phyloP scores from a whole-genome alignment of 352 stramenopile species.

The Pythium plurisporium region DNA sequence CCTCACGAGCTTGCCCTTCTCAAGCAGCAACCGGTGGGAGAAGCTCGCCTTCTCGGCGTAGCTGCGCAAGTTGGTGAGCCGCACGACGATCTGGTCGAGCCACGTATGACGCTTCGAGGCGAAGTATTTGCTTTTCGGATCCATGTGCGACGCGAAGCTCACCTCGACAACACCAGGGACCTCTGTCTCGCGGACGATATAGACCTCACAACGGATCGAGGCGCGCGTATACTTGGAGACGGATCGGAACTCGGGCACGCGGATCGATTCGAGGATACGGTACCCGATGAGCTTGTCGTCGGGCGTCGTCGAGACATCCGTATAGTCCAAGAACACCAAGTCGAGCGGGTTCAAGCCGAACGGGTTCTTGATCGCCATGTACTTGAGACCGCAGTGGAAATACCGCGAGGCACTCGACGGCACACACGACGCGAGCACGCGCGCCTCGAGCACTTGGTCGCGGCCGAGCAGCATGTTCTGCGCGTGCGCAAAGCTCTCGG shows the following conservation, averaged over 20 bases:
- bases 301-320: constrained; percentile 60
- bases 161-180: constrained; percentile 72
- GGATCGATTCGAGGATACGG: constrained; percentile 79
- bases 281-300: constrained; percentile 64
- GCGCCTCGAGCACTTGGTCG: constrained; percentile 64
- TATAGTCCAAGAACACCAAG: constrained; percentile 83
- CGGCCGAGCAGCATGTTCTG: constrained; percentile 57
- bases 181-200: constrained; percentile 67
- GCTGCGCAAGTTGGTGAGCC: constrained; percentile 52
- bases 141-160: constrained; percentile 76
- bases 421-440: constrained; percentile 62
- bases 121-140: constrained; percentile 76
- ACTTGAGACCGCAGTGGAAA: constrained; percentile 84
- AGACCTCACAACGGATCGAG: constrained; percentile 78
- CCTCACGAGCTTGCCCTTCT: constrained; percentile 38
- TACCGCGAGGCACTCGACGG: constrained; percentile 48
- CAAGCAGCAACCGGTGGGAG: constrained; percentile 44
- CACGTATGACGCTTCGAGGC: constrained; percentile 50
- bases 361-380: constrained; percentile 76
- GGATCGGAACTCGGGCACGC: constrained; percentile 52
- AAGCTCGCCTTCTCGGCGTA: constrained; percentile 72
- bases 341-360: constrained; percentile 61
- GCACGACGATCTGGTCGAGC: constrained; percentile 50
- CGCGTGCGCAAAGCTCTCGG: constrained; percentile 48
- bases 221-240: constrained; percentile 60